Evolutionary conservation across 768 basidiomycete species (phyloP).

Genomic region (Mycena chlorophos): DNA sequence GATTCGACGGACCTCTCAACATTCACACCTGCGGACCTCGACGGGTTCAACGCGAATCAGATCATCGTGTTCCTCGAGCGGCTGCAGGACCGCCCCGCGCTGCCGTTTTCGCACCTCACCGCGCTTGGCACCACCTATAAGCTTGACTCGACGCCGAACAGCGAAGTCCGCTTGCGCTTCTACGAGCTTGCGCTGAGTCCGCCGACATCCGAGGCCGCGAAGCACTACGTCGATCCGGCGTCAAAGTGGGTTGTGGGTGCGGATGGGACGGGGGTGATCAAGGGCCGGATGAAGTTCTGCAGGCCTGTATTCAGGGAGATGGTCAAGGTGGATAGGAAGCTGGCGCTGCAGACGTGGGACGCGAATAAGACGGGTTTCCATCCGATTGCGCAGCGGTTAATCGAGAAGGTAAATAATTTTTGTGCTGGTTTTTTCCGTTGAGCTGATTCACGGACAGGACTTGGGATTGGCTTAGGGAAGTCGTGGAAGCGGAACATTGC

Average conservation of each 20-base stretch:
- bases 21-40: slow-evolving; percentile 63
- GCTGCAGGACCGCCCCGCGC: slow-evolving; percentile 59
- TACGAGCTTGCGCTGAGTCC: slow-evolving; percentile 68
- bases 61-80: slow-evolving; percentile 86
- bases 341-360: slow-evolving; percentile 55
- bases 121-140: slow-evolving; percentile 40
- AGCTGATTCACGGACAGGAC: too few relatives aligned
- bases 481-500: too few relatives aligned
- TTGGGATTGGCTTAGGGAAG: too few relatives aligned
- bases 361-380: slow-evolving; percentile 59
- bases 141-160: slow-evolving; percentile 44
- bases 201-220: slow-evolving; percentile 46
- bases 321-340: slow-evolving; percentile 47
- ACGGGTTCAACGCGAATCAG: slow-evolving; percentile 71
- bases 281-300: slow-evolving; percentile 87
- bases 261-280: slow-evolving; percentile 60
- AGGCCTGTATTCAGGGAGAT: slow-evolving; percentile 63
- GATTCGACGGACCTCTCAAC: slow-evolving; percentile 40
- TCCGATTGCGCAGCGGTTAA: slow-evolving; percentile 72
- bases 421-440: too few relatives aligned
- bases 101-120: slow-evolving; percentile 59
- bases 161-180: slow-evolving; percentile 77
- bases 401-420: slow-evolving; percentile 87
- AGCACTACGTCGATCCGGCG: slow-evolving; percentile 52
- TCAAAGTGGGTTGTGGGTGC: slow-evolving; percentile 69